Conservation (phyloP, 108 stramenopile genomes). For the Nannochloropsis salina region DNA sequence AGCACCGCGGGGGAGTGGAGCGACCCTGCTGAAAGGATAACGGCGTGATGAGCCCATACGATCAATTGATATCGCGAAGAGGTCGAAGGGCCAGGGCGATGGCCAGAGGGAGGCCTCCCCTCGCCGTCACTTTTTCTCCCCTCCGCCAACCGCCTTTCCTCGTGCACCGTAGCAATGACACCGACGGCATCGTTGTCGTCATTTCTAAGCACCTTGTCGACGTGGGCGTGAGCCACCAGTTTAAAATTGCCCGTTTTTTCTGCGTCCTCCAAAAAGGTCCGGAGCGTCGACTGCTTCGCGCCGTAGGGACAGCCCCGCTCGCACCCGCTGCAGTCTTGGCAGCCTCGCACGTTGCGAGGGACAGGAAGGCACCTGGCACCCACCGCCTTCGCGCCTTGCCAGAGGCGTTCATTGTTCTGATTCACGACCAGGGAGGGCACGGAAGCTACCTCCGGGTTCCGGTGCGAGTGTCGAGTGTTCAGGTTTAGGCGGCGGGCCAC, state of each 20-base stretch:
- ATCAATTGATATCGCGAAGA: neutral
- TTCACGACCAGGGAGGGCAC: constrained; percentile 48
- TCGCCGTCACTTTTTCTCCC: neutral
- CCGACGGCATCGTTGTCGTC: constrained; percentile 47
- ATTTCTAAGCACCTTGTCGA: constrained; percentile 20
- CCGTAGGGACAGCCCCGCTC: constrained; percentile 47
- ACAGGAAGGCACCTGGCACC: constrained; percentile 46
- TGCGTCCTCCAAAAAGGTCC: constrained; percentile 46
- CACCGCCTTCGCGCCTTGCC: constrained; percentile 51
- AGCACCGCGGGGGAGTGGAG: constrained; percentile 59
- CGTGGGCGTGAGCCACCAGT: constrained; percentile 34
- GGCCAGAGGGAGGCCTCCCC: constrained; percentile 17
- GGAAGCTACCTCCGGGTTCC: constrained; percentile 29
- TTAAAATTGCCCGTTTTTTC: constrained; percentile 27
- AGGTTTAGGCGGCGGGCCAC: constrained; percentile 49
- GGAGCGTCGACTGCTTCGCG: constrained; percentile 46
- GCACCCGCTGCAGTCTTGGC: constrained; percentile 55
- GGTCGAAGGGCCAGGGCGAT: neutral
- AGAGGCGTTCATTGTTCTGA: constrained; percentile 50
- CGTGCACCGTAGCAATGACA: constrained; percentile 27
- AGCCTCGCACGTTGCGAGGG: constrained; percentile 48
- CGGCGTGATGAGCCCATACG: constrained; percentile 37
- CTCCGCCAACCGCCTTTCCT: neutral
- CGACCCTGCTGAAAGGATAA: constrained; percentile 56
- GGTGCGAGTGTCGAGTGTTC: constrained; percentile 39